A percentile compares a stretch with the other conserved stretches of the same genome.
Evolutionary conservation across 768 basidiomycete species (phyloP).

Genomic region (Serendipita indica): DNA sequence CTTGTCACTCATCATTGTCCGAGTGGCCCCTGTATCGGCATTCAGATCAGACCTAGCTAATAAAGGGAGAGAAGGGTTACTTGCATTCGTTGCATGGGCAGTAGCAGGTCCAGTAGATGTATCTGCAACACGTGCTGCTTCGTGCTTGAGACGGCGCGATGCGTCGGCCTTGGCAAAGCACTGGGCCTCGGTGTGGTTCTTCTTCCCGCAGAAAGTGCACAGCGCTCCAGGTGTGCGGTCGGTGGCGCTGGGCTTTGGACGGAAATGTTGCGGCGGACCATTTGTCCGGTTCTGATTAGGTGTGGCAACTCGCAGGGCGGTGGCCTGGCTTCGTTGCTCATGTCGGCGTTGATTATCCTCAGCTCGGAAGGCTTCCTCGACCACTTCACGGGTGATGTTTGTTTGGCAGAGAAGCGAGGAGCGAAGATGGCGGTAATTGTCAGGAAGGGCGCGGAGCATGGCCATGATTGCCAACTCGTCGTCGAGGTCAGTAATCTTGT

Average conservation of each 20-base stretch:
- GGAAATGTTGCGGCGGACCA: too few relatives aligned
- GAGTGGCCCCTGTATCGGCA: constrained; percentile 4
- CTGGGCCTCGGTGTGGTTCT: not conserved
- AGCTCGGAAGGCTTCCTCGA: not conserved
- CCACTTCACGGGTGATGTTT: not conserved
- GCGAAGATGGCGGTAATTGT: not conserved
- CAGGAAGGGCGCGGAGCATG: not conserved
- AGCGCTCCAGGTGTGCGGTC: not conserved
- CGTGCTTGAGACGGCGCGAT: not conserved
- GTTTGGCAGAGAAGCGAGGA: not conserved
- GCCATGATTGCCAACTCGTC: constrained; percentile 2
- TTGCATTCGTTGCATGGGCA: not conserved
- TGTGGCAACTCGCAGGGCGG: not conserved
- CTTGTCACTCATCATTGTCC: constrained; percentile 2
- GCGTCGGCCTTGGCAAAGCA: constrained; percentile 4
- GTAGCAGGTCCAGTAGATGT: not conserved
- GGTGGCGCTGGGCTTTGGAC: too few relatives aligned
- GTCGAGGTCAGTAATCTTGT: not conserved
- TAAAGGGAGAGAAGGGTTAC: not conserved
- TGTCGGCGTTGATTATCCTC: constrained; percentile 6
- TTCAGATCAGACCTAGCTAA: constrained; percentile 6
- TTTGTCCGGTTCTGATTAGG: not conserved
- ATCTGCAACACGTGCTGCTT: not conserved
- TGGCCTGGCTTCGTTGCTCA: not conserved
- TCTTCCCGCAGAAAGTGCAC: not conserved